phyloP scores from a whole-genome alignment of 176 grass and related monocot genomes.

The Zoysia japonica region DNA sequence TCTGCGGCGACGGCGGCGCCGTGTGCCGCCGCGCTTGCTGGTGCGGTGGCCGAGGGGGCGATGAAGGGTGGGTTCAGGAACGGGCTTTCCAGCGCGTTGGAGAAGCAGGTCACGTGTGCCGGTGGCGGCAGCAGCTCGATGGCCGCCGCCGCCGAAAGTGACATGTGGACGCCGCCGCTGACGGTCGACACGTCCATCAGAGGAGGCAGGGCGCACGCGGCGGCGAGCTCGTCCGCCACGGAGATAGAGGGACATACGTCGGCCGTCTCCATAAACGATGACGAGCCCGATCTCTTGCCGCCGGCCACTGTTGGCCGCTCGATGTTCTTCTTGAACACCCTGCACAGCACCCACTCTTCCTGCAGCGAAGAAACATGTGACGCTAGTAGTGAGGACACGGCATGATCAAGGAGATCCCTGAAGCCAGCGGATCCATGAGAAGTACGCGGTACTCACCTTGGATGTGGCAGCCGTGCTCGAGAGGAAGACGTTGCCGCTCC shows the following conservation, averaged over 20 bases:
- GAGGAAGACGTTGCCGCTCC: constrained; percentile 3
- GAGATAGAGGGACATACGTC: constrained; percentile 9
- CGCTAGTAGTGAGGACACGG: not conserved
- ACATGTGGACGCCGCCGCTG: not conserved
- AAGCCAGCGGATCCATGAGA: not conserved
- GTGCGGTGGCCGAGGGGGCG: not conserved
- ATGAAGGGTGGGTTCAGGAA: constrained; percentile 48
- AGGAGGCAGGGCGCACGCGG: constrained; percentile 43
- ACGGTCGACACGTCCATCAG: constrained; percentile 50
- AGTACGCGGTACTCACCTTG: constrained; percentile 27
- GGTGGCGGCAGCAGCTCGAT: constrained; percentile 1
- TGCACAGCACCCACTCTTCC: constrained; percentile 70
- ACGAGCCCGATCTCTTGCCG: constrained; percentile 9
- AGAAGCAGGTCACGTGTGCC: constrained; percentile 89
- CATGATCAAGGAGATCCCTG: not conserved
- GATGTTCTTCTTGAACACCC: constrained; percentile 64
- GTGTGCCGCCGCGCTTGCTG: not conserved
- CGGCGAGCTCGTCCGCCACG: constrained; percentile 9
- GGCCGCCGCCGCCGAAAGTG: not conserved
- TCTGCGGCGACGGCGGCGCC: not conserved
- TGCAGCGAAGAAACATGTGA: not conserved
- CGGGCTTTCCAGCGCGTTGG: constrained; percentile 58
- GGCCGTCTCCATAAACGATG: constrained; percentile 1
- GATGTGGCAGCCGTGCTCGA: constrained; percentile 23
- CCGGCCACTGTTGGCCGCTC: not conserved